A percentile compares a stretch with the other conserved stretches of the same genome.
phyloP scores from a whole-genome alignment of 2,329 filamentous ascomycete genomes.

The Periconia digitata region DNA sequence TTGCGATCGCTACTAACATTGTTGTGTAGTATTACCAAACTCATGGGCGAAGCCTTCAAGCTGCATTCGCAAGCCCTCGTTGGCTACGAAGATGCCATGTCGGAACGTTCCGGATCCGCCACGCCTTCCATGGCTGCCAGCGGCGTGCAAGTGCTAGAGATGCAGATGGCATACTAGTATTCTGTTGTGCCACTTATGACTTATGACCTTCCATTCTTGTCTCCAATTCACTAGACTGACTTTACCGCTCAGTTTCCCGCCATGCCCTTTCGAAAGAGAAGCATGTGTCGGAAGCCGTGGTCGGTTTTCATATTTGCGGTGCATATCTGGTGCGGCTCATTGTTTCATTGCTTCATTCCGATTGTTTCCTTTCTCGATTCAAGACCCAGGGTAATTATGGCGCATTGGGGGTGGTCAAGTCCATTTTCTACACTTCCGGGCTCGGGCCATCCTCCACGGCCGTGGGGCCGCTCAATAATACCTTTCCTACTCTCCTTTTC shows the following conservation, averaged over 20 bases:
- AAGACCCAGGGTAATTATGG: slow-evolving; percentile 34
- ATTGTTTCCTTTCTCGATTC: slow-evolving; percentile 14
- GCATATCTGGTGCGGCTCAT: slow-evolving; percentile 20
- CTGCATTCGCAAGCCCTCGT: slow-evolving; percentile 92
- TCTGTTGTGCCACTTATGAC: neutral
- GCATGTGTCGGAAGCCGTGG: slow-evolving; percentile 39
- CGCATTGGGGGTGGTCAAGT: slow-evolving; percentile 37
- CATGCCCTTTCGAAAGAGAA: slow-evolving; percentile 26
- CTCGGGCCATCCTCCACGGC: slow-evolving; percentile 31
- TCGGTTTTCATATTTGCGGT: slow-evolving; percentile 13
- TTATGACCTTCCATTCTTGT: slow-evolving; percentile 23
- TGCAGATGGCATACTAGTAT: slow-evolving; percentile 47
- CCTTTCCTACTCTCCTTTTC: slow-evolving; percentile 32
- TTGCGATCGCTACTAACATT: slow-evolving; percentile 47
- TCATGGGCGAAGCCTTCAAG: slow-evolving; percentile 98
- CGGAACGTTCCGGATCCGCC: slow-evolving; percentile 47
- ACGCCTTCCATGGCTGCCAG: slow-evolving; percentile 46
- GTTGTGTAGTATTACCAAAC: slow-evolving; percentile 77
- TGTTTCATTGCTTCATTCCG: slow-evolving; percentile 7
- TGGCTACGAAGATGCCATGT: slow-evolving; percentile 84
- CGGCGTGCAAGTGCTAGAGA: slow-evolving; percentile 44
- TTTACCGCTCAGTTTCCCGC: slow-evolving; percentile 29
- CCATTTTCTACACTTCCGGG: slow-evolving; percentile 37
- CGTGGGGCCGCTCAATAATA: slow-evolving; percentile 37
- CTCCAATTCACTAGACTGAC: slow-evolving; percentile 35